A percentile compares a stretch with the other conserved stretches of the same genome.
phyloP scores from a whole-genome alignment of 1,139 yeast species.

The Candida smagusa region DNA sequence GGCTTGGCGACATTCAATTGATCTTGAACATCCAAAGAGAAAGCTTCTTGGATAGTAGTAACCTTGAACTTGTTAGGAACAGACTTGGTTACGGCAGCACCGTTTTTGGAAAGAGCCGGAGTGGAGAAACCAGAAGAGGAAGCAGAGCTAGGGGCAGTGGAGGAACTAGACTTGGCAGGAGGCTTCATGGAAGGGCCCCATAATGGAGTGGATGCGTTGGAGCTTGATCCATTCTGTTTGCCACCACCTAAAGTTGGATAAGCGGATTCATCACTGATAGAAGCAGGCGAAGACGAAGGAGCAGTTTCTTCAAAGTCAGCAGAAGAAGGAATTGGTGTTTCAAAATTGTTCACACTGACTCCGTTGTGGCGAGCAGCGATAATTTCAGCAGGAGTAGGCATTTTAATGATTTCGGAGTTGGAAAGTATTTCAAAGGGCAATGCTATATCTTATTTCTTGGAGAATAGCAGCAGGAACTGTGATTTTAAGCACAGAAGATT shows the following conservation, averaged over 20 bases:
- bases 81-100: conserved; percentile 21
- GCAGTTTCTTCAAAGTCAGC: conserved; percentile 11
- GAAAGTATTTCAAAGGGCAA: conserved; percentile 7
- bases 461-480: conserved; percentile 12
- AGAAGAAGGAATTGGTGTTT: conserved; percentile 6
- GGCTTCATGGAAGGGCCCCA: conserved; percentile 41
- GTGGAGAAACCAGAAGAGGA: conserved; percentile 5
- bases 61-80: conserved; percentile 17
- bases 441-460: conserved; percentile 6
- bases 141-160: conserved; percentile 16
- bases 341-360: conserved; percentile 13
- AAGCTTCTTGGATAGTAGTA: conserved; percentile 66
- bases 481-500: not conserved
- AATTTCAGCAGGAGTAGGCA: conserved; percentile 63
- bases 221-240: conserved; percentile 13
- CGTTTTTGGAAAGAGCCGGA: conserved; percentile 12
- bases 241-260: conserved; percentile 70
- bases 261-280: conserved; percentile 52
- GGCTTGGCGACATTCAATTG: conserved; percentile 62
- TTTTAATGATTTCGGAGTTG: conserved; percentile 11
- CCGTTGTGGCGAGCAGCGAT: conserved; percentile 52
- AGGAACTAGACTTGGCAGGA: conserved; percentile 21
- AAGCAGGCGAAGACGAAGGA: conserved; percentile 20
- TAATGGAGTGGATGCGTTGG: conserved; percentile 18
- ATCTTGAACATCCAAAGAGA: conserved; percentile 64